A percentile compares a stretch with the other conserved stretches of the same genome.
Evolutionary conservation across 179 eudicot genomes (phyloP).

Genomic region (Patellifolia procumbens): DNA sequence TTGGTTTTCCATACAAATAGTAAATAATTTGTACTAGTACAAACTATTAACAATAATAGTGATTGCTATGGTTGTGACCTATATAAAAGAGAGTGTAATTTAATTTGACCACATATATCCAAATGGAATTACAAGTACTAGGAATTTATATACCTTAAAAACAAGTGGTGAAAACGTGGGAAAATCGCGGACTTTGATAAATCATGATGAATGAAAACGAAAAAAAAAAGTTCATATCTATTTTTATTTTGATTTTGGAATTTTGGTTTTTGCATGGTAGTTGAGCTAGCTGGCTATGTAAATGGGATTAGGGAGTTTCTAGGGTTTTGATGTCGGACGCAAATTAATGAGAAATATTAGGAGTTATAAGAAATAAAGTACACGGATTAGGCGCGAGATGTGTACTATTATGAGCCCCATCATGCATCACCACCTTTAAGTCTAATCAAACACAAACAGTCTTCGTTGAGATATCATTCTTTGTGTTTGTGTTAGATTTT

Average conservation of each 20-base stretch:
- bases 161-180: slow-evolving; percentile 36
- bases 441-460: slow-evolving; percentile 13
- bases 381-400: slow-evolving; percentile 28
- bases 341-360: no score
- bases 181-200: slow-evolving; percentile 21
- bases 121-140: background rate
- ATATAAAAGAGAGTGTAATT: background rate
- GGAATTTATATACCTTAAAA: slow-evolving; percentile 6
- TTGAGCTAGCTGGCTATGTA: background rate
- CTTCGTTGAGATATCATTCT: slow-evolving; percentile 12
- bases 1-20: slow-evolving; percentile 24
- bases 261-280: slow-evolving; percentile 18
- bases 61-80: background rate
- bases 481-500: background rate
- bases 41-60: background rate
- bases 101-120: no score
- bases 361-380: no score
- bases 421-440: background rate
- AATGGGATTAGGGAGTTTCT: background rate
- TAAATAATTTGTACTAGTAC: background rate
- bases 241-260: background rate
- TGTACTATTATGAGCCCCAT: background rate
- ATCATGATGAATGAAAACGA: background rate
- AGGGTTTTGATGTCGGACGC: slow-evolving; percentile 10
- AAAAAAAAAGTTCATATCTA: background rate